Evolutionary conservation across 352 stramenopile genomes (phyloP).

Genomic region (Pythium apleroticum): DNA sequence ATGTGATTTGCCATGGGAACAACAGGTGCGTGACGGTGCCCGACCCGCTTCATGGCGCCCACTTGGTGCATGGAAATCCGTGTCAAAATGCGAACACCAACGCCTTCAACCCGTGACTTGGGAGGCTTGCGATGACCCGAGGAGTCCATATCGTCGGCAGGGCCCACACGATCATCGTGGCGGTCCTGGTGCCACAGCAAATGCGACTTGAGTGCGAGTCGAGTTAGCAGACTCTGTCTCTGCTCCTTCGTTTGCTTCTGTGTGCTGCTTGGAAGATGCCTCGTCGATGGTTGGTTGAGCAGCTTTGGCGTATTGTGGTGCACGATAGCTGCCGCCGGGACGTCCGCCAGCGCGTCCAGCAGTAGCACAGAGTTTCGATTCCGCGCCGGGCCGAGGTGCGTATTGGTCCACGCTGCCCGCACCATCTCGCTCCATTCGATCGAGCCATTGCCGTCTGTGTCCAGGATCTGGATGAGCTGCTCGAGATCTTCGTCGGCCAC

Average conservation of each 20-base stretch:
- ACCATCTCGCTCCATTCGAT: constrained; percentile 26
- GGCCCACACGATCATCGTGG: background rate
- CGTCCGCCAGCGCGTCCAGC: constrained; percentile 8
- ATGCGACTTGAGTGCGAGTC: background rate
- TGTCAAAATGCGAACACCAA: constrained; percentile 16
- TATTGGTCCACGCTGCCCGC: constrained; percentile 6
- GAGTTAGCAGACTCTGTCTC: background rate
- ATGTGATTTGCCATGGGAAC: background rate
- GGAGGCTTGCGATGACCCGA: background rate
- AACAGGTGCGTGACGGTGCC: background rate
- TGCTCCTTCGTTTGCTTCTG: background rate
- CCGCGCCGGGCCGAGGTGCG: constrained; percentile 1
- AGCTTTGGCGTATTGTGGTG: background rate
- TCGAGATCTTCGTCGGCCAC: constrained; percentile 11
- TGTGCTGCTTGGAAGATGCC: background rate
- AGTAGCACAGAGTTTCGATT: constrained; percentile 14
- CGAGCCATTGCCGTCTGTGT: constrained; percentile 11
- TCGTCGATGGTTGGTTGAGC: background rate
- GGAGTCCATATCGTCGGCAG: background rate
- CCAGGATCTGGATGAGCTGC: constrained; percentile 3
- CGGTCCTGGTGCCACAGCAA: background rate
- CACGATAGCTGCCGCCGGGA: constrained; percentile 6
- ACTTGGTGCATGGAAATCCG: constrained; percentile 23
- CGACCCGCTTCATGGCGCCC: constrained; percentile 4
- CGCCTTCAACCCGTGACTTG: constrained; percentile 10